Evolutionary conservation across 805 yeast species (phyloP).

Genomic region (Metschnikowia cubensis): DNA sequence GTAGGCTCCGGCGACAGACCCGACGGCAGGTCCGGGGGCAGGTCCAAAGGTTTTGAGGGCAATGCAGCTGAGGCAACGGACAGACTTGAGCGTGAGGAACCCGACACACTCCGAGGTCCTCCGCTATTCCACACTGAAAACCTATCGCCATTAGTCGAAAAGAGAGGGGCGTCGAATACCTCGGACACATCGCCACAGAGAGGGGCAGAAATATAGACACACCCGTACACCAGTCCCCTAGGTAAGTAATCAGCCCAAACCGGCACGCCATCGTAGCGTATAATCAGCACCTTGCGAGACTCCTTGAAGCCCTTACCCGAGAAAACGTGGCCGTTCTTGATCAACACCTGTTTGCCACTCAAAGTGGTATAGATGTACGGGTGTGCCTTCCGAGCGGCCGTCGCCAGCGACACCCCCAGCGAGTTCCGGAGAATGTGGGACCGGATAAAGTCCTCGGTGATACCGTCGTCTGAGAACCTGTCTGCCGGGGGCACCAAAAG

Average conservation of each 20-base stretch:
- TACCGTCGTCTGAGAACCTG: slow-evolving; percentile 47
- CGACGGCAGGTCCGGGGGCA: too few relatives aligned
- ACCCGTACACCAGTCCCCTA: slow-evolving; percentile 1
- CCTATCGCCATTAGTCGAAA: background rate
- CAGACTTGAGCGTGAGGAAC: too few relatives aligned
- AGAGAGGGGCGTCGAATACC: background rate
- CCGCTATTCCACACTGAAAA: background rate
- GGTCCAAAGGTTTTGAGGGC: too few relatives aligned
- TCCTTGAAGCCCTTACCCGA: slow-evolving; percentile 57
- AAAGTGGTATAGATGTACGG: slow-evolving; percentile 50
- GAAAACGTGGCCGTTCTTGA: slow-evolving; percentile 51
- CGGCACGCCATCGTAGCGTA: slow-evolving; percentile 44
- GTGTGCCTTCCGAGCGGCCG: slow-evolving; percentile 28
- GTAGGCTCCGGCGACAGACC: slow-evolving; percentile 15
- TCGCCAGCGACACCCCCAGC: slow-evolving; percentile 18
- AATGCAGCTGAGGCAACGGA: too few relatives aligned
- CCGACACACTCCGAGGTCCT: too few relatives aligned
- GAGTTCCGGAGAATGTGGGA: slow-evolving; percentile 52
- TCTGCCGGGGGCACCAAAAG: slow-evolving; percentile 61
- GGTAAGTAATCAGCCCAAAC: slow-evolving; percentile 60
- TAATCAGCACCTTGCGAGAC: slow-evolving; percentile 42
- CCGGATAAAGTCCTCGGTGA: slow-evolving; percentile 53
- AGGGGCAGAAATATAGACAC: background rate
- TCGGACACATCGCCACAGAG: background rate
- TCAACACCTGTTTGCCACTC: slow-evolving; percentile 50